Evolutionary conservation across 352 stramenopile species (phyloP).

Genomic region (Elongisporangium senticosum): DNA sequence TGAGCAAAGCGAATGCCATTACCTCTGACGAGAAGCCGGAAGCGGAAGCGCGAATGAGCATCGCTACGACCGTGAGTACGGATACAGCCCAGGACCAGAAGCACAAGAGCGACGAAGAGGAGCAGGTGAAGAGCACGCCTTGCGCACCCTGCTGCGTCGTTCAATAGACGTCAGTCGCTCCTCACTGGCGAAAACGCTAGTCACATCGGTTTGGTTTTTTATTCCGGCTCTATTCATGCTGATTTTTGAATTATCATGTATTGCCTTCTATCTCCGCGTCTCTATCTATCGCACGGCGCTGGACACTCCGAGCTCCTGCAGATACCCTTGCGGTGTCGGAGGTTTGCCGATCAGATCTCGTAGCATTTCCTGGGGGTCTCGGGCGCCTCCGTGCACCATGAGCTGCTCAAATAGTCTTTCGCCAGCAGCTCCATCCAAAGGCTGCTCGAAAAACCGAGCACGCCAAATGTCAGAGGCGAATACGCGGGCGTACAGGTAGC

Average conservation of each 20-base stretch:
- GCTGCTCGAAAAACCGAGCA: conserved; percentile 53
- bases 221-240: neutral
- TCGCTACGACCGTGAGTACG: conserved; percentile 4
- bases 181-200: neutral
- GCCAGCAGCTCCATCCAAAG: conserved; percentile 54
- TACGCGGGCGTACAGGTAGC: conserved; percentile 88
- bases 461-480: conserved; percentile 89
- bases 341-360: conserved; percentile 51
- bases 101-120: conserved; percentile 13
- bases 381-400: conserved; percentile 82
- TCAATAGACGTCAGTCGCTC: conserved; percentile 32
- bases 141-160: conserved; percentile 68
- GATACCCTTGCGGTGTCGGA: conserved; percentile 55
- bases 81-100: conserved; percentile 8
- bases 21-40: conserved; percentile 4
- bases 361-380: conserved; percentile 84
- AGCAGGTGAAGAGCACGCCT: conserved; percentile 23
- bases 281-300: neutral
- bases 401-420: conserved; percentile 63
- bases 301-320: conserved; percentile 68
- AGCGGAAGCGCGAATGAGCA: neutral
- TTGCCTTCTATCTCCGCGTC: conserved; percentile 1
- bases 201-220: neutral
- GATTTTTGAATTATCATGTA: neutral
- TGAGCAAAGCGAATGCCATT: neutral